phyloP scores from a whole-genome alignment of 805 yeast species.

The Cyberlindnera mrakii region DNA sequence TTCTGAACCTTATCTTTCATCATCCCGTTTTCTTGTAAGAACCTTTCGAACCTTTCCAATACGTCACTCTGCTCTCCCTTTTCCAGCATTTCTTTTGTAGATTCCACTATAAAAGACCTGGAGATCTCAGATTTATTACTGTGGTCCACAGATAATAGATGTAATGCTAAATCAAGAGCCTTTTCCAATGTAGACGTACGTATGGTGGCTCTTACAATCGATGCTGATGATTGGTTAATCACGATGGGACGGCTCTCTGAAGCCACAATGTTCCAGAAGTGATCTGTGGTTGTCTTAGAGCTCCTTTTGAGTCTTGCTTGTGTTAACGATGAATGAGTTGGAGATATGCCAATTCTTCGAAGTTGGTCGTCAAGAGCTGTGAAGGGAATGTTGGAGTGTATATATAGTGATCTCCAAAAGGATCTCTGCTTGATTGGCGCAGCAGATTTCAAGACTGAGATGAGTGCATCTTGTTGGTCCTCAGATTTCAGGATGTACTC shows the following conservation, averaged over 20 bases:
- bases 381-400: slow-evolving; percentile 6
- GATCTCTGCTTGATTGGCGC: slow-evolving; percentile 1
- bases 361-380: slow-evolving; percentile 3
- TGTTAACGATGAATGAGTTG: slow-evolving; percentile 1
- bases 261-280: slow-evolving; percentile 10
- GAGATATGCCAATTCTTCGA: background rate
- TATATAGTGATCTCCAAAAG: slow-evolving; percentile 14
- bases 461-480: slow-evolving; percentile 1
- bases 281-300: slow-evolving; percentile 3
- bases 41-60: slow-evolving; percentile 8
- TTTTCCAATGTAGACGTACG: slow-evolving; percentile 2
- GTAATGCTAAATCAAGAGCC: slow-evolving; percentile 9
- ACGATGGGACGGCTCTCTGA: slow-evolving; percentile 4
- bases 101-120: slow-evolving; percentile 3
- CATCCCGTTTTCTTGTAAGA: slow-evolving; percentile 4
- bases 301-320: slow-evolving; percentile 5
- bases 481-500: slow-evolving; percentile 7
- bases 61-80: slow-evolving; percentile 4
- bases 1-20: slow-evolving; percentile 9
- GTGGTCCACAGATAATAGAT: slow-evolving; percentile 4
- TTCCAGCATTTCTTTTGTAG: background rate
- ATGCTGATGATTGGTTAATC: slow-evolving; percentile 6
- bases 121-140: slow-evolving; percentile 2
- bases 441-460: slow-evolving; percentile 1
- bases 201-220: slow-evolving; percentile 8